Conservation (phyloP, 2,329 filamentous ascomycete species). For the Myriosclerotinia curreyana region DNA sequence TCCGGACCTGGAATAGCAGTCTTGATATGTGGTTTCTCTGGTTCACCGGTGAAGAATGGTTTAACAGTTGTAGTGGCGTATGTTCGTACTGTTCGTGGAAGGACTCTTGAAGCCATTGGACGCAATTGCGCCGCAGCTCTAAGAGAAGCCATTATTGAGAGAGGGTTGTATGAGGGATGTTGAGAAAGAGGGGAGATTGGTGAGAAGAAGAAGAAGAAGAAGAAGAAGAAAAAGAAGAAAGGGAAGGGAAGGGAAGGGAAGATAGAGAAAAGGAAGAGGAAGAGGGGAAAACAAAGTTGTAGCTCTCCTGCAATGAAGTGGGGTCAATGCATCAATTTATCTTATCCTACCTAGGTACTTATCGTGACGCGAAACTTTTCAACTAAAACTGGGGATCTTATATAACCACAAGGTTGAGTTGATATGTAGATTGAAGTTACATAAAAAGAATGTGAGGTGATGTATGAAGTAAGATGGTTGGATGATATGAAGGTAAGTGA, state of each 20-base stretch:
- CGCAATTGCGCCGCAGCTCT: constrained; percentile 37
- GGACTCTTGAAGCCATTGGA: constrained; percentile 29
- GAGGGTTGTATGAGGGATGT: not conserved
- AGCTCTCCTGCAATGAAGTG: not conserved
- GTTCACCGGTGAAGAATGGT: constrained; percentile 38
- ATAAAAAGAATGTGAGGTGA: constrained; percentile 1
- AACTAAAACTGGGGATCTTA: not conserved
- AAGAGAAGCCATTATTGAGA: constrained; percentile 35
- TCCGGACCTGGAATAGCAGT: constrained; percentile 43
- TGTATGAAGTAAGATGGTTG: not conserved
- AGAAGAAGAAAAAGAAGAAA: not conserved
- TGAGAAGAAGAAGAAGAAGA: not conserved
- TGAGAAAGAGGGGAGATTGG: constrained; percentile 1
- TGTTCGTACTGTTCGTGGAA: constrained; percentile 25
- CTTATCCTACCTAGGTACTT: not conserved
- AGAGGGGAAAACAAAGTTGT: not conserved
- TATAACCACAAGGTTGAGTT: not conserved
- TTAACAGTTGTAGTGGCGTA: constrained; percentile 32
- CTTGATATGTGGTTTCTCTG: constrained; percentile 36
- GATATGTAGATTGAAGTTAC: constrained; percentile 5
- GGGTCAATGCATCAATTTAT: not conserved
- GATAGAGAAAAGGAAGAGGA: not conserved
- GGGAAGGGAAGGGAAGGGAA: not conserved
- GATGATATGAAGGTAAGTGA: not conserved
- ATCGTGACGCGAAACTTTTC: constrained; percentile 2